These are phyloP conservation scores for Penicillium cosmopolitanum DNA, from an alignment of 495 filamentous ascomycete genomes.

Conservation along the genomic window DNA sequence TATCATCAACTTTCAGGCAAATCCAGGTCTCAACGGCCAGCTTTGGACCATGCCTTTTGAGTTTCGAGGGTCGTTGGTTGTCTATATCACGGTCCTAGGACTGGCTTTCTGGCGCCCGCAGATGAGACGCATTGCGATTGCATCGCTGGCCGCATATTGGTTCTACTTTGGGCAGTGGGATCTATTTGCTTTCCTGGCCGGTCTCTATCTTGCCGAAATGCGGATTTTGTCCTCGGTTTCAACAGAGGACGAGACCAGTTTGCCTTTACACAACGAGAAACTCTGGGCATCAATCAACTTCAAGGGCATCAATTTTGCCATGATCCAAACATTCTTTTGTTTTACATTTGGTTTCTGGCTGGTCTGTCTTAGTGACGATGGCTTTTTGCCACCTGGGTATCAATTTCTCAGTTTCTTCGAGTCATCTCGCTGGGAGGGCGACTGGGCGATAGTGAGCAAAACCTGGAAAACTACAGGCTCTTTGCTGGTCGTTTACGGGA, in stretches of 20 bases:
- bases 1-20: slow-evolving; percentile 17
- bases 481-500: slow-evolving; percentile 15
- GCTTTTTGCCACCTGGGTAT: slow-evolving; percentile 13
- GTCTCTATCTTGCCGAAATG: slow-evolving; percentile 47
- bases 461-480: slow-evolving; percentile 19
- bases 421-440: slow-evolving; percentile 16
- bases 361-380: slow-evolving; percentile 16
- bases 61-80: slow-evolving; percentile 49
- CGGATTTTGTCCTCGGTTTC: slow-evolving; percentile 15
- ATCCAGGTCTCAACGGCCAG: slow-evolving; percentile 31
- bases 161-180: slow-evolving; percentile 48
- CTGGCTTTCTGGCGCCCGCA: slow-evolving; percentile 39
- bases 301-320: slow-evolving; percentile 4
- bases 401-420: slow-evolving; percentile 13
- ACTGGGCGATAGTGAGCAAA: slow-evolving; percentile 15
- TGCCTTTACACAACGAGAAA: slow-evolving; percentile 10
- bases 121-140: slow-evolving; percentile 36
- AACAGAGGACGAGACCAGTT: slow-evolving; percentile 7
- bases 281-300: slow-evolving; percentile 3
- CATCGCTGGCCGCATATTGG: slow-evolving; percentile 35
- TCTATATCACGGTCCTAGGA: slow-evolving; percentile 45
- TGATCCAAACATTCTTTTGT: slow-evolving; percentile 6
- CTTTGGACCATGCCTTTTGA: slow-evolving; percentile 57
- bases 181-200: slow-evolving; percentile 47
- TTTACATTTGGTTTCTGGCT: slow-evolving; percentile 17